Evolutionary conservation across 495 filamentous ascomycete genomes (phyloP), one percentile per base, ranked within the genome.

Genomic region (Rusavskia elegans): DNA sequence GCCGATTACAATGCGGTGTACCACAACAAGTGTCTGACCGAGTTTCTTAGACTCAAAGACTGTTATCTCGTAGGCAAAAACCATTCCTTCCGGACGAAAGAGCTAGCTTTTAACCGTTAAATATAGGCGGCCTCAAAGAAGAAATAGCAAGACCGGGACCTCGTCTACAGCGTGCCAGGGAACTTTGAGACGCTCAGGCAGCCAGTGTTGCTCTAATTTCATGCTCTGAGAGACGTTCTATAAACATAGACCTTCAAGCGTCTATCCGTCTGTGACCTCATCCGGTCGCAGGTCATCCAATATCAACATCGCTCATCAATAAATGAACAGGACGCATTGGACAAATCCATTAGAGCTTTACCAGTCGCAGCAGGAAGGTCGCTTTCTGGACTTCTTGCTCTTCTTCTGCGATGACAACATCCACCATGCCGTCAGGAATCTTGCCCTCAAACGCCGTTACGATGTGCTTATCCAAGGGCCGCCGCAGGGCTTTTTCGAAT

Each of bases 381-480:
- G 87, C 85, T 60, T 84, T 87, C 60, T 87, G 84, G 48, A 95
- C 79, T 69, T 95, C 89, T 57, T 89, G 83, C 66, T 94, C 83
- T 64, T 95, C 90, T 63, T 93, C 77, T 50, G 79, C 71, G 57
- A 95, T 87, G 48, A 89, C 68, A 19, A 69, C 73, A 39, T 79
- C 78, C 38, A 71, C 67, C 49, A 73, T 69, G 13, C 71, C 77
- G 20, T 76, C 71, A 38, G 66, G 71, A 37, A 76, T 75, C 71
- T 83, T 66, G 19, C 80, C 82, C 36, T 81, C 80, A 51, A 83
- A 62, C 44, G 79, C 71, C 9, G 79, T 84, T 16, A 80, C 67
- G 8, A 74, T 69, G 58, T 83, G 81, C 63, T 84, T 81, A 59
- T 94, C 87, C 39, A 95, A 66, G 39, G 85, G 86, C 58, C 87